Percentiles rank a stretch among this genome's conserved stretches.
Conservation (phyloP, 2,329 filamentous ascomycete genomes). For the Sporothrix dimorphospora region DNA sequence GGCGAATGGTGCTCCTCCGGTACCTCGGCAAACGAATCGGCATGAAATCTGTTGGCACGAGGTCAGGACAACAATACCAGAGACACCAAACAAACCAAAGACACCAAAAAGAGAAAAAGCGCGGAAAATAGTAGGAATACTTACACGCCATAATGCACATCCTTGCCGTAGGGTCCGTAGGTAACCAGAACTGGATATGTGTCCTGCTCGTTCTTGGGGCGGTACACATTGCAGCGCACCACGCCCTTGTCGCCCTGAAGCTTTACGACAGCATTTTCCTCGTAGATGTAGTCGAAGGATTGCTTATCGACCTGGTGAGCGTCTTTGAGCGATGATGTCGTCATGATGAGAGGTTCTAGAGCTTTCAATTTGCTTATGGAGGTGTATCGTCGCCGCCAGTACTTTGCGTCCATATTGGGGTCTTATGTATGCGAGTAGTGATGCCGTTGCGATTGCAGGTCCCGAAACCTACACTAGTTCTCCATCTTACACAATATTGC, state of each 20-base stretch:
- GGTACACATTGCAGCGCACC: constrained; percentile 46
- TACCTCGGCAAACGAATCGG: constrained; percentile 51
- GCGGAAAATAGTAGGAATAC: not conserved
- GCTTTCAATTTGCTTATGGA: no score
- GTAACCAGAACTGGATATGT: constrained; percentile 64
- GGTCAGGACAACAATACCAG: no score
- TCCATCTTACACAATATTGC: no score
- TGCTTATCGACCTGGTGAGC: not conserved
- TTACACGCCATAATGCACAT: constrained; percentile 62
- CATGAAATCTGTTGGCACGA: constrained; percentile 43
- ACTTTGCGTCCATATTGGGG: no score
- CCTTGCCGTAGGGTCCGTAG: constrained; percentile 75
- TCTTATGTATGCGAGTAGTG: no score
- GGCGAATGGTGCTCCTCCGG: constrained; percentile 56
- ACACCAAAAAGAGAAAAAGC: no score
- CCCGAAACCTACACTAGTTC: no score
- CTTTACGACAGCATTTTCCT: constrained; percentile 43
- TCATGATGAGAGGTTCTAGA: not conserved
- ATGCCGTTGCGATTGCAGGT: no score
- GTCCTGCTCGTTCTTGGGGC: constrained; percentile 42
- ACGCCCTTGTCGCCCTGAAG: constrained; percentile 40
- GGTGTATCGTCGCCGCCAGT: no score
- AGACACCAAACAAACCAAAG: no score
- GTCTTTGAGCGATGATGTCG: not conserved
- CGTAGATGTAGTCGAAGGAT: constrained; percentile 47